Conservation (phyloP, 306 rosid genomes). For the Ceratonia siliqua region DNA sequence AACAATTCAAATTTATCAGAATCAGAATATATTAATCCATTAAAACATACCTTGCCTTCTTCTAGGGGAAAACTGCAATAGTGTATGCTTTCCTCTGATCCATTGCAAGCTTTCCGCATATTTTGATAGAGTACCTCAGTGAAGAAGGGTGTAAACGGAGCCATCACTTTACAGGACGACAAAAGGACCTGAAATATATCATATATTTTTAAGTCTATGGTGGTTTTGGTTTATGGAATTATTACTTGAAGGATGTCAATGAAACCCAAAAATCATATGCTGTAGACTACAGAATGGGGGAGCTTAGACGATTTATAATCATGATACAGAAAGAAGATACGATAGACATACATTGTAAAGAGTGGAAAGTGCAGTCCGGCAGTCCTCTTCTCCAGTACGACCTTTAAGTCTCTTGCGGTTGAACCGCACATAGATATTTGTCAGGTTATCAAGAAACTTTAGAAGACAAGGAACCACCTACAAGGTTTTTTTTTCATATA, state of each 20-base stretch:
- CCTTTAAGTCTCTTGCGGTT: conserved; percentile 99
- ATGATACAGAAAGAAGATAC: conserved; percentile 10
- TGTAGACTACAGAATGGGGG: not conserved
- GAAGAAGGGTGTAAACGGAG: conserved; percentile 97
- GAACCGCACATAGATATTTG: conserved; percentile 92
- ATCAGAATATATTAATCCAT: conserved; percentile 6
- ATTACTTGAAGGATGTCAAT: conserved; percentile 15
- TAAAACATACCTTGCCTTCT: conserved; percentile 72
- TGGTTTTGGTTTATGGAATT: not conserved
- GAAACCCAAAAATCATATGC: conserved; percentile 11
- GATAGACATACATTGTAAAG: conserved; percentile 71
- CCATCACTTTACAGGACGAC: conserved; percentile 94
- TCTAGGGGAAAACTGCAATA: conserved; percentile 79
- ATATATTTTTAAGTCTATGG: conserved; percentile 24
- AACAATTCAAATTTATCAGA: not conserved
- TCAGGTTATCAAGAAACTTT: conserved; percentile 92
- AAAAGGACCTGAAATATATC: conserved; percentile 71
- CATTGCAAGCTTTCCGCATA: conserved; percentile 73
- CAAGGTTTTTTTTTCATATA: conserved; percentile 23
- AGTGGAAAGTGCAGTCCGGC: conserved; percentile 89
- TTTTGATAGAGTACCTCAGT: conserved; percentile 93
- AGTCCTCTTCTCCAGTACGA: conserved; percentile 94
- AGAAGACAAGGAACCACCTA: conserved; percentile 97
- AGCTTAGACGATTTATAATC: not conserved
- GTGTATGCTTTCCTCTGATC: conserved; percentile 83